Evolutionary conservation across 768 basidiomycete genomes (phyloP).

Genomic region (Calvatia gigantea): DNA sequence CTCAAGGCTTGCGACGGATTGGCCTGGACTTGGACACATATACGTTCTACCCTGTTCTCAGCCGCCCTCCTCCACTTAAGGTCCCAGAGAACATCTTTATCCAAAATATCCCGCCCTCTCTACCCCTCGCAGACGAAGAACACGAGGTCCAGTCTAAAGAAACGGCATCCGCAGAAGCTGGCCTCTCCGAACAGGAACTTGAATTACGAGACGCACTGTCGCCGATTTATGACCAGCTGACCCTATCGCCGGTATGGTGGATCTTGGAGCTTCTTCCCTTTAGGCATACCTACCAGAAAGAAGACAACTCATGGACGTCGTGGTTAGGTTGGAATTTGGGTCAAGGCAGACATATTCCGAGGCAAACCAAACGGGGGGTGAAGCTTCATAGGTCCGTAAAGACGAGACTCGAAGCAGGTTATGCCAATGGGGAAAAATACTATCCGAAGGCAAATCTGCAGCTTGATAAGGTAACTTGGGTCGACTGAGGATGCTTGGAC

Average conservation of each 20-base stretch:
- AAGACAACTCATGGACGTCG: constrained; percentile 26
- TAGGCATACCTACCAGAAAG: constrained; percentile 33
- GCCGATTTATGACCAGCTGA: constrained; percentile 59
- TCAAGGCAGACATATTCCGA: constrained; percentile 36
- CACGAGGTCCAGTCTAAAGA: constrained; percentile 32
- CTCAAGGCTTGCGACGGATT: constrained; percentile 35
- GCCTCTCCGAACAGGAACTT: constrained; percentile 59
- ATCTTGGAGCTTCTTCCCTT: constrained; percentile 55
- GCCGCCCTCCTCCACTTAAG: constrained; percentile 27
- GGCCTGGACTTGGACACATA: constrained; percentile 34
- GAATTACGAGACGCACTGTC: constrained; percentile 57
- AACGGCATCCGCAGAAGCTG: constrained; percentile 22
- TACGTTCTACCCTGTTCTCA: constrained; percentile 33
- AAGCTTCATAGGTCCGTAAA: constrained; percentile 49
- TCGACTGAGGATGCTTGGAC: constrained; percentile 26
- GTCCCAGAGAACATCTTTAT: constrained; percentile 17
- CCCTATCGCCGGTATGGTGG: constrained; percentile 56
- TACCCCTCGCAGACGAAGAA: constrained; percentile 37
- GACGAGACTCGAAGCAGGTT: constrained; percentile 49
- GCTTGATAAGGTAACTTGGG: constrained; percentile 28
- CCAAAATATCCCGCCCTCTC: constrained; percentile 14
- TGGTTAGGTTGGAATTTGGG: constrained; percentile 31
- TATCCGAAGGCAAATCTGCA: constrained; percentile 34
- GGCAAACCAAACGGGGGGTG: constrained; percentile 33
- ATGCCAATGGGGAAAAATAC: constrained; percentile 32